Conservation (phyloP, 495 filamentous ascomycete genomes). For the Penicillium cinerascens region DNA sequence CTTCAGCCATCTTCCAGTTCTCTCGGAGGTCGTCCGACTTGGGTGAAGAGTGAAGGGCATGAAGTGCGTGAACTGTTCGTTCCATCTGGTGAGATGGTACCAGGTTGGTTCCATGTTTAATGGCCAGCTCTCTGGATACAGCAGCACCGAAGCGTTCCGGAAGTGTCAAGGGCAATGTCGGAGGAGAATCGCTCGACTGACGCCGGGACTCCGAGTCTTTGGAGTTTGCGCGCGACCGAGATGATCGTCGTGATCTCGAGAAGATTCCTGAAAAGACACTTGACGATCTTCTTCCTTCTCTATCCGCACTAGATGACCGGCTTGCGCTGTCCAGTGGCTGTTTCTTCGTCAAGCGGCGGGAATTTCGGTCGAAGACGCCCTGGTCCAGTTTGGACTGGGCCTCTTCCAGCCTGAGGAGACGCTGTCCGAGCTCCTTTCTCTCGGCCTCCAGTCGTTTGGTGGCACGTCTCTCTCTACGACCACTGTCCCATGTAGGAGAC, state of each 20-base stretch:
- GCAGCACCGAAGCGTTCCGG: constrained; percentile 35
- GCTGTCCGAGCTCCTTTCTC: constrained; percentile 36
- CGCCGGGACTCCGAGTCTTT: constrained; percentile 9
- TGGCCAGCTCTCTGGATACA: constrained; percentile 32
- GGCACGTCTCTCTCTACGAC: constrained; percentile 34
- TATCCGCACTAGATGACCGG: constrained; percentile 33
- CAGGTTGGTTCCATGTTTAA: constrained; percentile 27
- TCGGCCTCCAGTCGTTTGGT: constrained; percentile 39
- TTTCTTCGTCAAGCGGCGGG: constrained; percentile 39
- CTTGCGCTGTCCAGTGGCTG: constrained; percentile 30
- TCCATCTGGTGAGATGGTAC: constrained; percentile 11
- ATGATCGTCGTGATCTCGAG: constrained; percentile 30
- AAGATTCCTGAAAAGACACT: constrained; percentile 32
- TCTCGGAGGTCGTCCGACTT: constrained; percentile 26
- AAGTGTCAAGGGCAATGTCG: constrained; percentile 23
- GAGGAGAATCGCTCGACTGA: constrained; percentile 15
- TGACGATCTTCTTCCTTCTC: constrained; percentile 26
- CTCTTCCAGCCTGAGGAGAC: constrained; percentile 32
- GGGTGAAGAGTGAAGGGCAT: constrained; percentile 7
- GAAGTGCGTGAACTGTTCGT: constrained; percentile 6
- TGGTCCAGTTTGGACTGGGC: constrained; percentile 20
- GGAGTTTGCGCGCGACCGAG: constrained; percentile 32
- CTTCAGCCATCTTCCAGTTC: constrained; percentile 27
- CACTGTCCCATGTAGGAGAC: constrained; percentile 17
- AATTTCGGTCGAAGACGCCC: constrained; percentile 19